Conservation (phyloP, 31 red algal species). For the Asparagopsis taxiformis region DNA sequence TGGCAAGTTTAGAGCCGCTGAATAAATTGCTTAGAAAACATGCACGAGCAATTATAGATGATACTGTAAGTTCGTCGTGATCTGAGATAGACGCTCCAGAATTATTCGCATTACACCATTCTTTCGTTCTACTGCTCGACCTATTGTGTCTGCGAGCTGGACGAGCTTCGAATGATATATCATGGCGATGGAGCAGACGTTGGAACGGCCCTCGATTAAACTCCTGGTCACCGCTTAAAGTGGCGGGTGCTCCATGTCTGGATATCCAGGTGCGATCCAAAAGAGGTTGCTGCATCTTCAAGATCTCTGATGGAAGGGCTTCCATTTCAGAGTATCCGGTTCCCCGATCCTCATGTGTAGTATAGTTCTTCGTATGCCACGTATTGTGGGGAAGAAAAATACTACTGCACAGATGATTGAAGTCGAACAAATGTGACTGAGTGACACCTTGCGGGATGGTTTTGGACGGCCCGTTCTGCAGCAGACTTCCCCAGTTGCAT, state of each 20-base stretch:
- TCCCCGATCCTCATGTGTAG: background rate
- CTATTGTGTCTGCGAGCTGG: background rate
- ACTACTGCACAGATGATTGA: background rate
- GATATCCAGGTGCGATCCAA: background rate
- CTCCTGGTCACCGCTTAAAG: background rate
- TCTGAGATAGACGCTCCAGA: background rate
- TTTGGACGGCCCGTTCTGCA: background rate
- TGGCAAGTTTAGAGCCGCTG: background rate
- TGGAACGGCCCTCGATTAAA: background rate
- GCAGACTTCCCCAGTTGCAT: background rate
- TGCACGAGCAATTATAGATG: background rate
- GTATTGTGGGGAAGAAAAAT: background rate
- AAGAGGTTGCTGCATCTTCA: background rate
- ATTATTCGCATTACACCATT: background rate
- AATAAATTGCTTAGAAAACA: background rate
- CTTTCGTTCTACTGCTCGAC: background rate
- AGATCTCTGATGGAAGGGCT: background rate
- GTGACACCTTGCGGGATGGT: background rate
- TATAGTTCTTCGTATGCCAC: background rate
- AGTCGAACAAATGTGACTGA: background rate
- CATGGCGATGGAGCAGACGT: background rate
- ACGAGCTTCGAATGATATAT: background rate
- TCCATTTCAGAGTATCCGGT: background rate
- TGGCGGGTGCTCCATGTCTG: background rate
- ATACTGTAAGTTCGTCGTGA: background rate